Conservation (phyloP, 2,329 filamentous ascomycete species). For the Fusarium chaquense region DNA sequence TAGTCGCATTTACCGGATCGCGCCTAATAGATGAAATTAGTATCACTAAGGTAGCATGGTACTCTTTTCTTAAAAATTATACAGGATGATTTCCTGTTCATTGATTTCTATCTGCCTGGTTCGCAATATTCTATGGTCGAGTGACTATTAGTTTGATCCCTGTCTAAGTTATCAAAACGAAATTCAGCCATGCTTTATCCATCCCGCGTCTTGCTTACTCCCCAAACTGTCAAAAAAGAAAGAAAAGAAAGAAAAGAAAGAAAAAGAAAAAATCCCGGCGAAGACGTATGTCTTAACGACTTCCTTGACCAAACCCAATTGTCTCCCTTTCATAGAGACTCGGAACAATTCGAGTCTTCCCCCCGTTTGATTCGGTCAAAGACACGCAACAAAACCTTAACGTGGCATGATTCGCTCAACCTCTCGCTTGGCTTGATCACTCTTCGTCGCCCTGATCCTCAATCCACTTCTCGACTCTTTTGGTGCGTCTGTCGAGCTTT, state of each 20-base stretch:
- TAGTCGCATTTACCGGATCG: slow-evolving; percentile 24
- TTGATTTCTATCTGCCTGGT: slow-evolving; percentile 11
- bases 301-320: neutral
- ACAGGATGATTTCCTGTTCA: slow-evolving; percentile 11
- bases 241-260: too few relatives aligned
- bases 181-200: slow-evolving; percentile 9
- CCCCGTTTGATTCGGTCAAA: neutral
- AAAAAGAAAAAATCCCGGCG: neutral
- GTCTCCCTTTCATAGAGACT: slow-evolving; percentile 10
- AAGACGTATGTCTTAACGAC: neutral
- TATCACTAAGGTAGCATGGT: slow-evolving; percentile 26
- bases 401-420: neutral
- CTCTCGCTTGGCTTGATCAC: neutral
- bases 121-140: slow-evolving; percentile 8
- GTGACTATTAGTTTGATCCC: neutral
- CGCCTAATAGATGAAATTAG: slow-evolving; percentile 29
- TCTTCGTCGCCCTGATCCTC: slow-evolving; percentile 1
- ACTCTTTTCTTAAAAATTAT: slow-evolving; percentile 12
- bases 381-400: slow-evolving; percentile 3
- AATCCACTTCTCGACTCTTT: slow-evolving; percentile 43
- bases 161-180: slow-evolving; percentile 25
- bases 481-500: slow-evolving; percentile 5
- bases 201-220: slow-evolving; percentile 13
- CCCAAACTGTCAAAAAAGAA: slow-evolving; percentile 1
- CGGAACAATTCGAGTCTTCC: neutral